These are phyloP conservation scores for Butyriboletus loyo DNA, from an alignment of 768 basidiomycete genomes.

Conservation along the genomic window DNA sequence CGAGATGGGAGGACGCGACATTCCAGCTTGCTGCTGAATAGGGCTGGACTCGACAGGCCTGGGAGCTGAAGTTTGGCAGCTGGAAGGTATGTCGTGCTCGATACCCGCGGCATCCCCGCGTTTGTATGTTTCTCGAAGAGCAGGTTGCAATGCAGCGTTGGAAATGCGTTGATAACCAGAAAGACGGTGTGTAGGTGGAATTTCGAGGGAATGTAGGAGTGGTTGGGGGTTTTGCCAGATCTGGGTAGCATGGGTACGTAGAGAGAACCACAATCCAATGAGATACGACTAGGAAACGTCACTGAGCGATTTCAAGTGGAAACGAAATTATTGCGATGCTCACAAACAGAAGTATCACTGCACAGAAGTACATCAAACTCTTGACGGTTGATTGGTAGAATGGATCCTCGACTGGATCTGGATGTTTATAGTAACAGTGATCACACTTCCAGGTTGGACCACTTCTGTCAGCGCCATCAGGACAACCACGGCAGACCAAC, in stretches of 20 bases:
- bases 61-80: conserved; percentile 38
- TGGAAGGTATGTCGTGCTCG: conserved; percentile 33
- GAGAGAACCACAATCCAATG: conserved; percentile 96
- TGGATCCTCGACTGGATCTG: conserved; percentile 88
- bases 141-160: conserved; percentile 7
- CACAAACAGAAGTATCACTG: conserved; percentile 84
- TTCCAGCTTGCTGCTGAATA: conserved; percentile 15
- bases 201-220: conserved; percentile 64
- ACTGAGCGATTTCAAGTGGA: conserved; percentile 2
- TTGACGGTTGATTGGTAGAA: conserved; percentile 98
- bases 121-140: conserved; percentile 36
- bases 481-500: conserved; percentile 81
- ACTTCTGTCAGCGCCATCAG: conserved; percentile 30
- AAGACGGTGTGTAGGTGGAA: conserved; percentile 49
- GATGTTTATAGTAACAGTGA: conserved; percentile 93
- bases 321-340: conserved; percentile 32
- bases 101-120: conserved; percentile 39
- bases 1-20: conserved; percentile 33
- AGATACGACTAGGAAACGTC: conserved; percentile 74
- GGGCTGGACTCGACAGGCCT: conserved; percentile 24
- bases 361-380: conserved; percentile 94
- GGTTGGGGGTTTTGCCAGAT: conserved; percentile 99
- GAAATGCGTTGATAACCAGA: conserved; percentile 62
- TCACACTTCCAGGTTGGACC: conserved; percentile 73
- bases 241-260: conserved; percentile 95